phyloP scores from a whole-genome alignment of 2,329 filamentous ascomycete genomes.

The Diplodia scrobiculata region DNA sequence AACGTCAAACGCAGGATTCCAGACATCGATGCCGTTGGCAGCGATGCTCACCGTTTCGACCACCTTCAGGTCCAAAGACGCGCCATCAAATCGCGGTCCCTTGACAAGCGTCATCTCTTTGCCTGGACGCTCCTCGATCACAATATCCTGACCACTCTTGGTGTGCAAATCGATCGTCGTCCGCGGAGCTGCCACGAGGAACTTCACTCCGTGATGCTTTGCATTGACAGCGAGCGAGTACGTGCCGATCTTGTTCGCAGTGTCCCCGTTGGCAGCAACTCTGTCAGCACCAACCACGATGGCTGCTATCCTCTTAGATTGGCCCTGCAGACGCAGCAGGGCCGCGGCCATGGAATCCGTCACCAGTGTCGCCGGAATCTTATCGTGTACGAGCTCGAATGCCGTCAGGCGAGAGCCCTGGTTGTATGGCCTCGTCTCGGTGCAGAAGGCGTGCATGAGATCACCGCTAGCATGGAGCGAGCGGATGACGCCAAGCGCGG shows the following conservation, averaged over 20 bases:
- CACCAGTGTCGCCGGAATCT: slow-evolving; percentile 86
- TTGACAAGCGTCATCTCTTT: slow-evolving; percentile 83
- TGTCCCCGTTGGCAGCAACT: slow-evolving; percentile 94
- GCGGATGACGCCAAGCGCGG: slow-evolving; percentile 89
- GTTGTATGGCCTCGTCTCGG: slow-evolving; percentile 96
- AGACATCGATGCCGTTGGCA: slow-evolving; percentile 74
- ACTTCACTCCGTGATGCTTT: slow-evolving; percentile 83
- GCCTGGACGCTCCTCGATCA: slow-evolving; percentile 82
- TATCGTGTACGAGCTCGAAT: slow-evolving; percentile 93
- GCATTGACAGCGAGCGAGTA: slow-evolving; percentile 92
- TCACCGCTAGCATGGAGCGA: slow-evolving; percentile 68
- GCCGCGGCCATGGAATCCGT: slow-evolving; percentile 97
- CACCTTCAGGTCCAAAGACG: slow-evolving; percentile 62
- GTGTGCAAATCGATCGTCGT: slow-evolving; percentile 91
- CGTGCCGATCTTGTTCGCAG: slow-evolving; percentile 97
- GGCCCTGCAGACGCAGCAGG: slow-evolving; percentile 67
- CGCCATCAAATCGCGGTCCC: slow-evolving; percentile 69
- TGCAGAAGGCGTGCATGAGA: slow-evolving; percentile 87
- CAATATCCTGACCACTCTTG: slow-evolving; percentile 73
- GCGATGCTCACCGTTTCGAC: slow-evolving; percentile 79
- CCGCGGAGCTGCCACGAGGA: slow-evolving; percentile 89
- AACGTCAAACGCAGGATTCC: slow-evolving; percentile 97
- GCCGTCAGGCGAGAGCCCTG: slow-evolving; percentile 93
- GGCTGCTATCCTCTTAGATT: slow-evolving; percentile 69
- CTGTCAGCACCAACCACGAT: slow-evolving; percentile 94